Evolutionary conservation across 192 early-diverging fungal species (phyloP).

Genomic region (Linderina pennispora): DNA sequence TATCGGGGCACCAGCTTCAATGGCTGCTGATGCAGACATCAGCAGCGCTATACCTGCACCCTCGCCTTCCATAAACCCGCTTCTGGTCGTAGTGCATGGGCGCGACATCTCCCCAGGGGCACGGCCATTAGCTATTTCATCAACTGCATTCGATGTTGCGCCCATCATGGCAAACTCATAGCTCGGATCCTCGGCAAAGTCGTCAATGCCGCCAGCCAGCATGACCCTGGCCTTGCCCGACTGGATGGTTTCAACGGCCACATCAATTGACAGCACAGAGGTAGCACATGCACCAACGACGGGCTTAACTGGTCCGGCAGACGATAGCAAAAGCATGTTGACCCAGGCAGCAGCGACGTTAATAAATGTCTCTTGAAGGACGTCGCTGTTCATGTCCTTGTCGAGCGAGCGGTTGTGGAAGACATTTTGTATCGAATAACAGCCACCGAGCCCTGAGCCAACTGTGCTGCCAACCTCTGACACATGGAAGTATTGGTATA

Average conservation of each 20-base stretch:
- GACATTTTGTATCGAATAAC: conserved; percentile 63
- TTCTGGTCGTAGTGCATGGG: conserved; percentile 81
- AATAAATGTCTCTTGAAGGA: conserved; percentile 94
- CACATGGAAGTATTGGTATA: conserved; percentile 92
- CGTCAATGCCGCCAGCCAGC: conserved; percentile 86
- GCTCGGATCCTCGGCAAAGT: conserved; percentile 82
- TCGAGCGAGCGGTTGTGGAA: conserved; percentile 77
- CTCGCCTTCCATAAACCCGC: conserved; percentile 92
- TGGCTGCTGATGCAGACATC: conserved; percentile 79
- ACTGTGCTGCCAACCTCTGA: conserved; percentile 86
- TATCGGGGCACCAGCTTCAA: conserved; percentile 88
- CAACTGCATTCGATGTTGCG: conserved; percentile 77
- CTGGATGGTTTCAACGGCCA: conserved; percentile 84
- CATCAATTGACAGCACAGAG: conserved; percentile 84
- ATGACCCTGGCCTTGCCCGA: conserved; percentile 88
- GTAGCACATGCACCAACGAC: conserved; percentile 88
- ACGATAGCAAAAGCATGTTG: conserved; percentile 89
- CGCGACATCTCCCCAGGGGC: conserved; percentile 90
- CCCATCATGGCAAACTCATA: conserved; percentile 98
- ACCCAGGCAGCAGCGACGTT: conserved; percentile 96
- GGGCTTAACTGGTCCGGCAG: conserved; percentile 80
- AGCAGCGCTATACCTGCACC: conserved; percentile 85
- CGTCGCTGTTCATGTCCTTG: conserved; percentile 81
- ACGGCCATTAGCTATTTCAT: conserved; percentile 76
- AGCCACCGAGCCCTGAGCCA: conserved; percentile 85